Evolutionary conservation across 2,329 filamentous ascomycete species (phyloP), one percentile per base, ranked within the genome.

Genomic region (Xylariaceae sp.): DNA sequence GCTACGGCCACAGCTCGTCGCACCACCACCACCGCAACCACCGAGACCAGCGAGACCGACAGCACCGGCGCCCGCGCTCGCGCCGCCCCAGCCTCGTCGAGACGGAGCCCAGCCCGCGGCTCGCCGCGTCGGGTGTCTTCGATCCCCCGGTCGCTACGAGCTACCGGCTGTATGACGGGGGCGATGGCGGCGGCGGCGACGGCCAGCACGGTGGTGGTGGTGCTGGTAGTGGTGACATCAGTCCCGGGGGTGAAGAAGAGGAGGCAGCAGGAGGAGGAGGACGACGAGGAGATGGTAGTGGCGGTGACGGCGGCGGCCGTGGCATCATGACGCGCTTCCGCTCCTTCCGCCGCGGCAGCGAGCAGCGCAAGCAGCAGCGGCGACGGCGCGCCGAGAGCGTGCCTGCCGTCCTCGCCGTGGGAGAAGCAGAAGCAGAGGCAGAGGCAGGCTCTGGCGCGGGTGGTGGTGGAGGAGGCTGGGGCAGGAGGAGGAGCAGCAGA

Each of bases 61-160:
- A n/a, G n/a, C n/a, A n/a, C n/a, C 47, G 45, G 36, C 29, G 43
- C 3, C 44, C 46, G 30, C 44, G 51, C 14, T 50, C 52, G 8
- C 51, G 54, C 14, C 51, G 52, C 3, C 55, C 61, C 2, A 64
- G 63, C 17, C 43, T 64, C n/a, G 58, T 65, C 6, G 59, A 65
- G 38, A 66, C 64, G 2, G 64, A 67, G 38, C 65, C 65, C 0
- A 65, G 61, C 7, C 63, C 64, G 1, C 51, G 54, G 3, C 45
- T 60, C 8, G 32, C 33, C 4, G 37, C 39, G 1, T 33, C 47
- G 16, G 49, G 46, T 13, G 23, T 43, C n/a, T 24, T 43, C 12
- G 52, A 54, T 4, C 31, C 46, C 7, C 34, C 51, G 3, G 31
- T 47, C 8, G 15, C 15, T 21, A 53, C 52, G 3, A 55, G 52